phyloP scores from a whole-genome alignment of 192 early-diverging fungal genomes.

The Umbelopsis sp. region DNA sequence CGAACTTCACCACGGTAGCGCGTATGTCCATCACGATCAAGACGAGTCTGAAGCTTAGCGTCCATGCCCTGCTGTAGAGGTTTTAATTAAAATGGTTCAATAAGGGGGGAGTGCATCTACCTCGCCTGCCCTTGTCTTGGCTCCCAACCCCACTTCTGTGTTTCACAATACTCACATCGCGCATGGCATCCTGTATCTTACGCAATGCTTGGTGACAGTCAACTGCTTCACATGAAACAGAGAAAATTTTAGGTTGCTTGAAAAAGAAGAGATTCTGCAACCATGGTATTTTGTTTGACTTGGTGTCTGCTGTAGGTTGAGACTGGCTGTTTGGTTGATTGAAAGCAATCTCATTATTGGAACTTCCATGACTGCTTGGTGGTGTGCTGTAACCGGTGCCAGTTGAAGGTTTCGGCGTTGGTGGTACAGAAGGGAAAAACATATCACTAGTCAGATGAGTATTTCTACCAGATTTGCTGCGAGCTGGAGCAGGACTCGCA shows the following conservation, averaged over 20 bases:
- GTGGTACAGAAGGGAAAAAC: not conserved
- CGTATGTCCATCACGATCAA: not conserved
- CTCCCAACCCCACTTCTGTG: too few relatives aligned
- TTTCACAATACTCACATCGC: not conserved
- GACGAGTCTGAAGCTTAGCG: conserved; percentile 1
- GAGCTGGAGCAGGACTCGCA: not conserved
- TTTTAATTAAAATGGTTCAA: not conserved
- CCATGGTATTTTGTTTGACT: not conserved
- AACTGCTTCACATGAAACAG: not conserved
- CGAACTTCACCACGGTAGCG: conserved; percentile 1
- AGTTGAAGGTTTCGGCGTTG: not conserved
- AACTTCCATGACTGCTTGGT: conserved; percentile 4
- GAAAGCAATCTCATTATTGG: not conserved
- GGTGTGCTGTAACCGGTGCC: conserved; percentile 8
- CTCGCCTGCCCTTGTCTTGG: too few relatives aligned
- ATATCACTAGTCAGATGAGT: not conserved
- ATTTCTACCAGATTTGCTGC: not conserved
- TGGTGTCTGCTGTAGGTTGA: not conserved
- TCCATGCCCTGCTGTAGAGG: not conserved
- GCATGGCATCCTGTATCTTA: conserved; percentile 2
- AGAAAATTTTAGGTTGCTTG: not conserved
- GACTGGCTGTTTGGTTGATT: not conserved
- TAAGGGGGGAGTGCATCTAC: too few relatives aligned
- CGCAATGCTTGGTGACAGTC: conserved; percentile 9
- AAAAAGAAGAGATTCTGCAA: conserved; percentile 13